These are phyloP conservation scores for Russula sp. DNA, from an alignment of 768 basidiomycete species.

Conservation along the genomic window DNA sequence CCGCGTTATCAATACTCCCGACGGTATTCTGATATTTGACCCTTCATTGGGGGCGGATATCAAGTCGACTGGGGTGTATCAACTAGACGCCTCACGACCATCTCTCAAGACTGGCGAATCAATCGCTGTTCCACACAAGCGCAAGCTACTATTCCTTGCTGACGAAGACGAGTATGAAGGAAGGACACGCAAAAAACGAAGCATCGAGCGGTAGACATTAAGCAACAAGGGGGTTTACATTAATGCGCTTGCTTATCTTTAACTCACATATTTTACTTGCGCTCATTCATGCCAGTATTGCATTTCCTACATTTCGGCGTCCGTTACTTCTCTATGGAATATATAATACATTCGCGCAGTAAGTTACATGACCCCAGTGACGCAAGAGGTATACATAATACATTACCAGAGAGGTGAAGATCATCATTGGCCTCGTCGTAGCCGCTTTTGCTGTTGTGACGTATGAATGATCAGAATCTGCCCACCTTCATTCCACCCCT, in stretches of 20 bases:
- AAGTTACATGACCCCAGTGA: neutral
- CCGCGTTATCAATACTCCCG: neutral
- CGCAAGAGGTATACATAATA: neutral
- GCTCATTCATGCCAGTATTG: neutral
- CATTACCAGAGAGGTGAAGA: neutral
- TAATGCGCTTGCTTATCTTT: slow-evolving; percentile 1
- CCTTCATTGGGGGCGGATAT: neutral
- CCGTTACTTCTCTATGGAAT: neutral
- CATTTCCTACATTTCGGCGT: neutral
- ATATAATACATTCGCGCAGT: neutral
- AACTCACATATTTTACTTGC: neutral
- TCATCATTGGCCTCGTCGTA: neutral
- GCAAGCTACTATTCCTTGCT: slow-evolving; percentile 12
- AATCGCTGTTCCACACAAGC: neutral
- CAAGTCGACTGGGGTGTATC: neutral
- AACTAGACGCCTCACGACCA: neutral
- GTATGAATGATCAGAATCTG: neutral
- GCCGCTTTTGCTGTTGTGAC: no score
- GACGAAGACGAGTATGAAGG: slow-evolving; percentile 10
- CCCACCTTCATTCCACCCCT: no score
- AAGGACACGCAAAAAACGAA: slow-evolving; percentile 1
- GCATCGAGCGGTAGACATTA: slow-evolving; percentile 1
- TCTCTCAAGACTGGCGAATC: neutral
- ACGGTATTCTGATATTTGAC: neutral
- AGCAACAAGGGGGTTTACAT: neutral